Percentiles rank a stretch among this genome's conserved stretches.
Evolutionary conservation across 106 monocot genomes (phyloP).

Genomic region (Phalaenopsis equestris): DNA sequence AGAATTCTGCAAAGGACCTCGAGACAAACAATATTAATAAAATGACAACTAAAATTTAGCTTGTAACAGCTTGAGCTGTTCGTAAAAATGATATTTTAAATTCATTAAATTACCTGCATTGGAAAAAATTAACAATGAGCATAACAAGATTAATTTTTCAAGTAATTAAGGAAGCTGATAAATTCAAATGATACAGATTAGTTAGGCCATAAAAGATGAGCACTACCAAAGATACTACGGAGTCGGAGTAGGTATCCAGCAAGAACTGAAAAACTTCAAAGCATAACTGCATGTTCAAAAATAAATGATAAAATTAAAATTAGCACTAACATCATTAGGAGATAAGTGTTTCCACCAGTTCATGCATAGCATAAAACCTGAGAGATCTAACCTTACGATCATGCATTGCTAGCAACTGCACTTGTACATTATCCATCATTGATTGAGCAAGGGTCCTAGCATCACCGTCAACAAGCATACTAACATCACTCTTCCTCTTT

Average conservation of each 20-base stretch:
- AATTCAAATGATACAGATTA: background rate
- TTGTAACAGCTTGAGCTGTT: background rate
- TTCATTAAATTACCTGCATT: background rate
- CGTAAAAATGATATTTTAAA: background rate
- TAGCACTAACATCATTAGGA: background rate
- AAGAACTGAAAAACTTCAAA: conserved; percentile 74
- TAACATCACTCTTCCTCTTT: conserved; percentile 49
- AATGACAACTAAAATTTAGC: background rate
- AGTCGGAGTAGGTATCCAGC: conserved; percentile 43
- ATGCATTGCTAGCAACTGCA: conserved; percentile 51
- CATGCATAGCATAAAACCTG: background rate
- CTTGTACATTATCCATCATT: conserved; percentile 55
- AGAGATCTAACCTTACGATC: conserved; percentile 69
- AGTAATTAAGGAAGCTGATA: background rate
- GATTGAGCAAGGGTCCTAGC: conserved; percentile 44
- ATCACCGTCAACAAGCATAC: conserved; percentile 46
- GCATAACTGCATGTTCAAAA: conserved; percentile 55
- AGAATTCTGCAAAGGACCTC: background rate
- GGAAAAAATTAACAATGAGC: background rate
- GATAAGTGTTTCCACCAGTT: background rate
- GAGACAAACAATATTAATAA: background rate
- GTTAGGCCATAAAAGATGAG: background rate
- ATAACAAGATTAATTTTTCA: background rate
- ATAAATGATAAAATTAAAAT: conserved; percentile 4
- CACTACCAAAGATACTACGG: conserved; percentile 40